These are phyloP conservation scores for Zalaria obscura DNA, from an alignment of 2,329 filamentous ascomycete species.

Conservation along the genomic window DNA sequence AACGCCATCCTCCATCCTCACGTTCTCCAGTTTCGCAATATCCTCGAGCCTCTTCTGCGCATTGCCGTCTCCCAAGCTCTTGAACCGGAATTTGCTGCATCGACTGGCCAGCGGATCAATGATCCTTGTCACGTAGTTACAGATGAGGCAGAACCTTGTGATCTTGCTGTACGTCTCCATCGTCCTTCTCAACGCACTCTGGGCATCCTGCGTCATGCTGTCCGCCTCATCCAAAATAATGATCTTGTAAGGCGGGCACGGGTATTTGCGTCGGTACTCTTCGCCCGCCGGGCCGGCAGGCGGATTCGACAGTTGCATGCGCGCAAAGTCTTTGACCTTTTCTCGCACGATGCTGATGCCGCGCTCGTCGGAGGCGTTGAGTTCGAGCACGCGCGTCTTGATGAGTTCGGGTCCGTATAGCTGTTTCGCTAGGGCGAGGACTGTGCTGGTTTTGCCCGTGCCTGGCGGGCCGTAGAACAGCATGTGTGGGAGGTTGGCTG, in stretches of 20 bases:
- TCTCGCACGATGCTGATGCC: conserved; percentile 94
- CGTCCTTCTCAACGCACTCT: conserved; percentile 78
- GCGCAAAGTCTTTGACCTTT: conserved; percentile 96
- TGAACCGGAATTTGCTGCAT: conserved; percentile 96
- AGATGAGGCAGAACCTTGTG: conserved; percentile 92
- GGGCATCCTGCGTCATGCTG: conserved; percentile 97
- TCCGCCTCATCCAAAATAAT: conserved; percentile 97
- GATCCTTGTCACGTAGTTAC: conserved; percentile 96
- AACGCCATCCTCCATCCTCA: conserved; percentile 63
- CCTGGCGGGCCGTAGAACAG: conserved; percentile 97
- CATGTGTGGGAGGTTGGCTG: conserved; percentile 97
- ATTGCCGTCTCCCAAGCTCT: conserved; percentile 79
- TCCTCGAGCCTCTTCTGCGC: conserved; percentile 65
- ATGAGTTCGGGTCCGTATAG: conserved; percentile 93
- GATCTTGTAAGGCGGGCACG: conserved; percentile 97
- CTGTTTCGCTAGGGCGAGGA: conserved; percentile 92
- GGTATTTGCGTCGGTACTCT: conserved; percentile 52
- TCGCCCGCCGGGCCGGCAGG: conserved; percentile 47
- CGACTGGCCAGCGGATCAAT: conserved; percentile 89
- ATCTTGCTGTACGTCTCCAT: conserved; percentile 98
- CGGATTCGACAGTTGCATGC: conserved; percentile 81
- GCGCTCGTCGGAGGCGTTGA: conserved; percentile 97
- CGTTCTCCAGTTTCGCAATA: conserved; percentile 68
- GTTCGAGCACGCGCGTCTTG: conserved; percentile 86
- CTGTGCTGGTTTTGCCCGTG: conserved; percentile 94